Percentiles rank a stretch among this genome's conserved stretches.
Conservation (phyloP, 1,284 basidiomycete genomes). For the Tilletia indica region DNA sequence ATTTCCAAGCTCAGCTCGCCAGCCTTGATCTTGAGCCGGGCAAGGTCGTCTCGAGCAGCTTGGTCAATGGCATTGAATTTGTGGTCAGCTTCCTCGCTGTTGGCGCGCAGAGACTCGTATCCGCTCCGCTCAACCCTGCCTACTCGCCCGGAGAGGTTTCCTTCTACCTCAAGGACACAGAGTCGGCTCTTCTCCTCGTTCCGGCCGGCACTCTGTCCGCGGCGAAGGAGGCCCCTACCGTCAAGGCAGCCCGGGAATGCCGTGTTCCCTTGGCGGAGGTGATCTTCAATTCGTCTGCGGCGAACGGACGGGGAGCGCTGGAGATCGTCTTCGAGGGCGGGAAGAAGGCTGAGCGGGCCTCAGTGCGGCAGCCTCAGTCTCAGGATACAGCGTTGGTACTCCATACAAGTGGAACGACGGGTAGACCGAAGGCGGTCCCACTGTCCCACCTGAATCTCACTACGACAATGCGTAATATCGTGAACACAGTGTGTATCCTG, state of each 20-base stretch:
- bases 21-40: conserved; percentile 33
- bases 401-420: conserved; percentile 66
- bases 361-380: conserved; percentile 30
- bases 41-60: conserved; percentile 47
- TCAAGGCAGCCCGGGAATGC: conserved; percentile 37
- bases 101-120: conserved; percentile 53
- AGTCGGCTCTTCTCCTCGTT: conserved; percentile 52
- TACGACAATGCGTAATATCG: conserved; percentile 63
- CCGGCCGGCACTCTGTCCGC: conserved; percentile 42
- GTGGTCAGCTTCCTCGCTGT: conserved; percentile 57
- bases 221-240: conserved; percentile 26
- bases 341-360: conserved; percentile 12
- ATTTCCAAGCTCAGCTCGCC: conserved; percentile 44
- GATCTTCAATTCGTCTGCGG: conserved; percentile 37
- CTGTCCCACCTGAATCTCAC: conserved; percentile 65
- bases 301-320: conserved; percentile 28
- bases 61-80: conserved; percentile 57
- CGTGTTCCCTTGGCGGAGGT: conserved; percentile 51
- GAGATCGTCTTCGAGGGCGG: conserved; percentile 35
- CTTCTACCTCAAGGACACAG: conserved; percentile 57
- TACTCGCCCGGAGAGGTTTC: conserved; percentile 57
- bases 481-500: conserved; percentile 24
- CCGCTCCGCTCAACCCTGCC: conserved; percentile 59
- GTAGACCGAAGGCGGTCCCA: conserved; percentile 62
- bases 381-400: conserved; percentile 62